Evolutionary conservation across 2,329 filamentous ascomycete genomes (phyloP), one percentile per base, ranked within the genome.

Genomic region (Neopestalotiopsis clavispora): DNA sequence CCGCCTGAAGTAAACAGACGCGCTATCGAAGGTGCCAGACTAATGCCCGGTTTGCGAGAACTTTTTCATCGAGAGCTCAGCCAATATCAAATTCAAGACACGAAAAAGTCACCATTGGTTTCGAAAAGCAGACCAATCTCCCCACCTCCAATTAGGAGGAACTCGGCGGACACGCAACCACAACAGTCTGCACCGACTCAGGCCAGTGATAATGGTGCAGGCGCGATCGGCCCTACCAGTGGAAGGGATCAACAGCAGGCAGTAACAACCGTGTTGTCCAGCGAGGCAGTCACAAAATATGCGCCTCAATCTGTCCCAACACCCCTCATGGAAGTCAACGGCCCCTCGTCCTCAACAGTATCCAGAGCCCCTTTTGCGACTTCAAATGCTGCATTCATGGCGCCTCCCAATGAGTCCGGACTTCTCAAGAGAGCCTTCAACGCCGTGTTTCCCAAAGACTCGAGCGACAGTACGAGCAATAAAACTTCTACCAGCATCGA

Each of bases 31-130:
- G 23, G n/a, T 17, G 40, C 42, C 49, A 40, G 49, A 9, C 34
- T 68, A 32, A 14, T 28, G 20, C 38, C 67, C n/a, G 32, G 14
- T 20, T 60, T 68, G 17, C 67, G 67, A 13, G 23, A 32, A 20
- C 17, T 65, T 5, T 60, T 68, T 0, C 17, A 65, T 28, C 32
- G 23, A 32, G 66, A 67, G 23, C 9, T 62, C 3, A 10, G 34
- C 10, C 34, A 38, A 38, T 28, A 28, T 1, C 23, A 38, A 38
- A 1, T 4, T 28, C 34, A 38, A 38, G 34, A 38, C 34, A 38
- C 6, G 6, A 17, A 52, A 3, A 52, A 52, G 9, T 52, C 45
- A 52, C 14, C 14, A 20, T n/a, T n/a, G 4, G 20, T 20, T 52
- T 52, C 17, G 17, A 52, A n/a, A 52, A n/a, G n/a, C 45, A 52